Conservation (phyloP, 1,284 basidiomycete species). For the Ustanciosporium gigantosporum region DNA sequence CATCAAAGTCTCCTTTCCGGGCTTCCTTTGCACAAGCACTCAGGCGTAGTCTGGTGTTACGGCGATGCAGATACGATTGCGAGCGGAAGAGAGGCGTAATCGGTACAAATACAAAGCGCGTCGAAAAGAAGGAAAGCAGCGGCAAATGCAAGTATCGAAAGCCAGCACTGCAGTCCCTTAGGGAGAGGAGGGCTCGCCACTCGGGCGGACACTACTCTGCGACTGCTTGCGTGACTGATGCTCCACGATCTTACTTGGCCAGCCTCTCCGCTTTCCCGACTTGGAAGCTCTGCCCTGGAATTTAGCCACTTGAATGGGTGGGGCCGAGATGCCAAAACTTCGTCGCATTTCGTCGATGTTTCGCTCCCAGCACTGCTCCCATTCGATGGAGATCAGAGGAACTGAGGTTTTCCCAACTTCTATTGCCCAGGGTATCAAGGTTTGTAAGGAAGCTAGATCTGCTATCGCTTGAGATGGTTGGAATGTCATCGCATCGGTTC, state of each 20-base stretch:
- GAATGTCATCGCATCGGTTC: not conserved
- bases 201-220: too few species aligned
- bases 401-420: slow-evolving; percentile 73
- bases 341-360: slow-evolving; percentile 76
- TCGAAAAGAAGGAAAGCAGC: too few species aligned
- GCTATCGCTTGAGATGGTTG: not conserved
- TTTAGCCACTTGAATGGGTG: slow-evolving; percentile 47
- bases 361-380: slow-evolving; percentile 92
- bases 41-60: too few species aligned
- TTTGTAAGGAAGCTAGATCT: slow-evolving; percentile 24
- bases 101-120: too few species aligned
- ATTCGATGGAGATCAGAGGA: slow-evolving; percentile 86
- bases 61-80: too few species aligned
- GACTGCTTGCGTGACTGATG: too few species aligned
- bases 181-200: too few species aligned
- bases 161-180: too few species aligned
- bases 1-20: too few species aligned
- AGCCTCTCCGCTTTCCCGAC: slow-evolving; percentile 36
- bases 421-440: slow-evolving; percentile 69
- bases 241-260: slow-evolving; percentile 46
- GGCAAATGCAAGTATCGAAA: too few species aligned
- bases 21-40: too few species aligned
- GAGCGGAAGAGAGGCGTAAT: too few species aligned
- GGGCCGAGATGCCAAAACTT: slow-evolving; percentile 72
- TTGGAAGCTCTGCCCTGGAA: slow-evolving; percentile 27